Conservation (phyloP, 1,284 basidiomycete genomes). For the Sporisorium iseilematis-ciliati region DNA sequence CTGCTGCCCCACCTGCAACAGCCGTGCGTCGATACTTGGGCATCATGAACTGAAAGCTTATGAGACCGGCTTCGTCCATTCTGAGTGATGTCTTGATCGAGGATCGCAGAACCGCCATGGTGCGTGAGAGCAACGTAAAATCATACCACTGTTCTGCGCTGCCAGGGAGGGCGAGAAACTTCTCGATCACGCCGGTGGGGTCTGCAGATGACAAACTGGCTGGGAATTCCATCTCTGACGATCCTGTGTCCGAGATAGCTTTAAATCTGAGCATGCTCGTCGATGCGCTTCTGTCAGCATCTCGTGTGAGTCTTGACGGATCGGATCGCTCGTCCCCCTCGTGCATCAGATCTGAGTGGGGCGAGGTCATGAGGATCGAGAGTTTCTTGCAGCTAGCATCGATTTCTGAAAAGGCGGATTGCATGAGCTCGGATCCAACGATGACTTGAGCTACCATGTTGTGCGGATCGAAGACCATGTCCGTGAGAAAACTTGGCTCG, state of each 20-base stretch:
- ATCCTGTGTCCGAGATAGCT: slow-evolving; percentile 42
- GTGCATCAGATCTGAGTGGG: slow-evolving; percentile 3
- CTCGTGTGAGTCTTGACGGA: slow-evolving; percentile 1
- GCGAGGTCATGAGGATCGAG: slow-evolving; percentile 36
- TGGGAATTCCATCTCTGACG: slow-evolving; percentile 56
- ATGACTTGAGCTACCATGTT: slow-evolving; percentile 53
- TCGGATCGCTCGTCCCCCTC: slow-evolving; percentile 5
- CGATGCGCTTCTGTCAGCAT: not conserved
- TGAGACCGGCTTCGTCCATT: slow-evolving; percentile 58
- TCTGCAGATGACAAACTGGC: slow-evolving; percentile 44
- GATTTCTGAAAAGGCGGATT: slow-evolving; percentile 50
- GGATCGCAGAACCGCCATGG: slow-evolving; percentile 50
- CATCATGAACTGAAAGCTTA: slow-evolving; percentile 65
- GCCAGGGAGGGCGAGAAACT: slow-evolving; percentile 40
- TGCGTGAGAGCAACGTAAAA: slow-evolving; percentile 45
- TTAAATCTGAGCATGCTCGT: slow-evolving; percentile 44
- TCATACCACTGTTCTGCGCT: slow-evolving; percentile 49
- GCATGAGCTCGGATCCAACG: slow-evolving; percentile 46
- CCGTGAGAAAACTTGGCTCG: slow-evolving; percentile 83
- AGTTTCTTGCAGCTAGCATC: slow-evolving; percentile 49
- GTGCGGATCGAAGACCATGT: slow-evolving; percentile 78
- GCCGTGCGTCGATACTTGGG: slow-evolving; percentile 43
- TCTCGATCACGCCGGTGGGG: slow-evolving; percentile 52
- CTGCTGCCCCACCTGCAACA: slow-evolving; percentile 1
- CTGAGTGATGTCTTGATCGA: slow-evolving; percentile 61